Evolutionary conservation across 352 stramenopile genomes (phyloP), one percentile per base, ranked within the genome.

Genomic region (Phytophthora idaei): DNA sequence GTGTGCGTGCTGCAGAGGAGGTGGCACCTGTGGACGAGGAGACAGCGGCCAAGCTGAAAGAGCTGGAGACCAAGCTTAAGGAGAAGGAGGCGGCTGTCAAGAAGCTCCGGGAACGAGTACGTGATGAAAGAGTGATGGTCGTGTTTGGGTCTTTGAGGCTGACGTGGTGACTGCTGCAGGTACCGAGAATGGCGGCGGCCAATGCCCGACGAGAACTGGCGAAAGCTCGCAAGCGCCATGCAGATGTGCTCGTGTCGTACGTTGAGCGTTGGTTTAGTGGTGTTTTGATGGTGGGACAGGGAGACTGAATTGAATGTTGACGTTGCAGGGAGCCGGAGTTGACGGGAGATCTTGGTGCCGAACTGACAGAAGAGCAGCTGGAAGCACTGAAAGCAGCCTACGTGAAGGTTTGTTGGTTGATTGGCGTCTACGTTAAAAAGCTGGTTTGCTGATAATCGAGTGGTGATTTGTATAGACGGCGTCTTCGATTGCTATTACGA

Each of bases 51-150:
- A 81, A 77, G 42, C 67, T 89, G 6, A 67, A 74, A 25, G 69
- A 83, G 50, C 42, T 90, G 63, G 74, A 93, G 60, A 61, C 71
- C 42, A 74, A 60, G 57, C 64, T 91, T 6, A 78, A 74, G 46
- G 76, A 85, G 48, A 90, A 90, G 57, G 75, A 91, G 60, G 48
- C 56, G 7, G 67, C 57, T 0, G 73, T 93, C 7, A 78, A 83
- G 41, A 77, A 83, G 60, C 80, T 93, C 27, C 81, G 79, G 5
- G 74, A 92, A 54, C 61, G 76, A 67, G 83, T 90, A 52, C 12
- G 31, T 21, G 5, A 15, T 14, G 17, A 17, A 59, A 27, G 42
- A 61, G 7, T 31, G 29, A 51, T 34, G 21, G 15, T 32, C 25
- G 15, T 11, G 21, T 39, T 2, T 41, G 4, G 10, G 7, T 11